Conservation (phyloP, 2,329 filamentous ascomycete genomes). For the Macrophomina tecta region DNA sequence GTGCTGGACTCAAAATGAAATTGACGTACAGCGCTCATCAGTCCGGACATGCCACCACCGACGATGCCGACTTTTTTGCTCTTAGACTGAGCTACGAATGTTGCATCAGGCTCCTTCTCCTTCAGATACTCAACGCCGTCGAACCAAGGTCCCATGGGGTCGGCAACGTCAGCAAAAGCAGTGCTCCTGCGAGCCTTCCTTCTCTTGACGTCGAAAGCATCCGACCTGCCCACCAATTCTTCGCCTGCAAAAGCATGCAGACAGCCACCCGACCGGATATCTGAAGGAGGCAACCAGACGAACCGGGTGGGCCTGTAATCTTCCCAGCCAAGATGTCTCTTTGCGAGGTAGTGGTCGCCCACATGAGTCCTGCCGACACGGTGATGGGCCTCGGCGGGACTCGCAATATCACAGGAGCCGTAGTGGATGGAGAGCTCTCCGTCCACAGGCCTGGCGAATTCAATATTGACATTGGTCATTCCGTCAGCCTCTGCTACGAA, state of each 20-base stretch:
- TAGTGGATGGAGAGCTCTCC: constrained; percentile 37
- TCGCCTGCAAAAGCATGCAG: constrained; percentile 53
- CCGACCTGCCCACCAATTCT: constrained; percentile 50
- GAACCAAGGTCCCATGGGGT: constrained; percentile 68
- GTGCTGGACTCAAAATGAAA: neutral
- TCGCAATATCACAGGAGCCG: constrained; percentile 31
- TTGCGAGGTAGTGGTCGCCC: constrained; percentile 34
- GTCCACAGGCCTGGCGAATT: constrained; percentile 32
- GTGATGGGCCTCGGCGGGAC: constrained; percentile 29
- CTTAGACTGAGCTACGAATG: constrained; percentile 62
- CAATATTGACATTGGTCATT: constrained; percentile 34
- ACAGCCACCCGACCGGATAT: constrained; percentile 48
- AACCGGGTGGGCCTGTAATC: constrained; percentile 50
- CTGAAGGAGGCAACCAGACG: constrained; percentile 54
- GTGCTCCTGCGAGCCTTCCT: constrained; percentile 45
- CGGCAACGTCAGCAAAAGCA: constrained; percentile 56
- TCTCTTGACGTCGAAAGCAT: constrained; percentile 45
- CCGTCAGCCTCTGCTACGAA: constrained; percentile 31
- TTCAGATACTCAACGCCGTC: constrained; percentile 67
- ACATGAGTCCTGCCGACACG: constrained; percentile 34
- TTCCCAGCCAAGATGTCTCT: constrained; percentile 32
- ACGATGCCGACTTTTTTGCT: constrained; percentile 66
- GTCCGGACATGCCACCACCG: constrained; percentile 69
- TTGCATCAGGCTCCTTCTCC: constrained; percentile 58
- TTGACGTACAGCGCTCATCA: constrained; percentile 61